phyloP scores from a whole-genome alignment of 2,329 filamentous ascomycete genomes.

The Sarocladium strictum region DNA sequence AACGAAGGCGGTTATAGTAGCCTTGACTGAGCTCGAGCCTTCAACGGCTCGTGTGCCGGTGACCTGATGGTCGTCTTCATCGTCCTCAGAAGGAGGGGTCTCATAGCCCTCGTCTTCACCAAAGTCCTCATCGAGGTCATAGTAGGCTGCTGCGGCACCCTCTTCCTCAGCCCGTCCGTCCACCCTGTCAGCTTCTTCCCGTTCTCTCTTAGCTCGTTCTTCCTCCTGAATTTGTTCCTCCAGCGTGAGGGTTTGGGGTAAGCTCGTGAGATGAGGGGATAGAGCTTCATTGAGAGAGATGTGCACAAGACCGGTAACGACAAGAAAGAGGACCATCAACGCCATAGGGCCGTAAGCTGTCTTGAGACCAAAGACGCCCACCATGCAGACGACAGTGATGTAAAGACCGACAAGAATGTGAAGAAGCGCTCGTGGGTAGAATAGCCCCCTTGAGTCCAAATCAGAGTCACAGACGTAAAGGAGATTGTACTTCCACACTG shows the following conservation, averaged over 20 bases:
- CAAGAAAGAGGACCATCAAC: slow-evolving; percentile 68
- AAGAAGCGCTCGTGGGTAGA: slow-evolving; percentile 81
- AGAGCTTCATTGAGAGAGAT: slow-evolving; percentile 67
- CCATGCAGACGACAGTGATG: slow-evolving; percentile 72
- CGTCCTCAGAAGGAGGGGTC: slow-evolving; percentile 17
- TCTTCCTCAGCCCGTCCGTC: slow-evolving; percentile 16
- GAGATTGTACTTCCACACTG: slow-evolving; percentile 86
- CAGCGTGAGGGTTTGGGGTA: slow-evolving; percentile 66
- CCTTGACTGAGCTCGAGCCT: slow-evolving; percentile 28
- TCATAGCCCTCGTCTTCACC: slow-evolving; percentile 26
- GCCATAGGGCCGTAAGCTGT: slow-evolving; percentile 62
- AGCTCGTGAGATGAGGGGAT: slow-evolving; percentile 67
- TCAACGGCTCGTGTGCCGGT: slow-evolving; percentile 28
- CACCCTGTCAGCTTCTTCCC: slow-evolving; percentile 13
- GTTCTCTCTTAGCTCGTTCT: slow-evolving; percentile 41
- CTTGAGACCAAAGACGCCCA: slow-evolving; percentile 75
- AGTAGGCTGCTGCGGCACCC: slow-evolving; percentile 29
- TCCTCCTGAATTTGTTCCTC: slow-evolving; percentile 40
- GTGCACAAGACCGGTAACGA: slow-evolving; percentile 74
- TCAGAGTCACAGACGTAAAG: slow-evolving; percentile 77
- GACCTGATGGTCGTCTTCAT: slow-evolving; percentile 12
- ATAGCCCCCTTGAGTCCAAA: slow-evolving; percentile 81
- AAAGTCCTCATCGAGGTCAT: slow-evolving; percentile 27
- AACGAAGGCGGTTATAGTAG: slow-evolving; percentile 18
- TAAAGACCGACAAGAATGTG: slow-evolving; percentile 83